phyloP scores from a whole-genome alignment of 345 rosid genomes.

The Citrus reticulata region DNA sequence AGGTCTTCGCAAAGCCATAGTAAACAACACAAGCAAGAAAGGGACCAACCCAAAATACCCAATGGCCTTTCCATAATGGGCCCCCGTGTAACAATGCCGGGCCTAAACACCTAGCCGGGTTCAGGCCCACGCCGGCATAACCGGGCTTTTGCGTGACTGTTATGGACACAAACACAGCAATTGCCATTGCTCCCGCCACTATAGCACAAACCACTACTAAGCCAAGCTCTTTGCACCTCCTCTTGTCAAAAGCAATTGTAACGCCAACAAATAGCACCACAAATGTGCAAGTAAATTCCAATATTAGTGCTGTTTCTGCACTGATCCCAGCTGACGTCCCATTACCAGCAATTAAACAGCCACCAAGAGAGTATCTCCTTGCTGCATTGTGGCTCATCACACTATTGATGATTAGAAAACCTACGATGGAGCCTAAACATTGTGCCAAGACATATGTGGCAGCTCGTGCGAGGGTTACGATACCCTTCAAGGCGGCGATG shows the following conservation, averaged over 20 bases:
- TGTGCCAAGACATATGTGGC: conserved; percentile 40
- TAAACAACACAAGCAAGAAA: conserved; percentile 27
- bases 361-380: conserved; percentile 37
- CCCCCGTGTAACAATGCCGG: conserved; percentile 45
- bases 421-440: conserved; percentile 36
- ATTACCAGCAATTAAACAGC: conserved; percentile 34
- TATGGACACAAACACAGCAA: conserved; percentile 32
- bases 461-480: conserved; percentile 33
- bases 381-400: conserved; percentile 31
- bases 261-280: conserved; percentile 38
- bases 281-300: conserved; percentile 44
- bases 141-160: conserved; percentile 31
- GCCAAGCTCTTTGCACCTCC: conserved; percentile 36
- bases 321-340: conserved; percentile 16
- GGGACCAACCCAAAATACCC: conserved; percentile 56
- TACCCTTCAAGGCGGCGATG: conserved; percentile 35
- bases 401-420: conserved; percentile 20
- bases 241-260: conserved; percentile 38
- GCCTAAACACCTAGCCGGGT: conserved; percentile 50
- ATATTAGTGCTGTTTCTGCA: conserved; percentile 17
- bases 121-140: conserved; percentile 38
- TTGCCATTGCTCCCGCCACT: conserved; percentile 30
- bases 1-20: conserved; percentile 17
- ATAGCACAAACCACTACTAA: conserved; percentile 23
- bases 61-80: conserved; percentile 41